Evolutionary conservation across 768 basidiomycete species (phyloP), one percentile per base, ranked within the genome.

Genomic region (Lentinula detonsa): DNA sequence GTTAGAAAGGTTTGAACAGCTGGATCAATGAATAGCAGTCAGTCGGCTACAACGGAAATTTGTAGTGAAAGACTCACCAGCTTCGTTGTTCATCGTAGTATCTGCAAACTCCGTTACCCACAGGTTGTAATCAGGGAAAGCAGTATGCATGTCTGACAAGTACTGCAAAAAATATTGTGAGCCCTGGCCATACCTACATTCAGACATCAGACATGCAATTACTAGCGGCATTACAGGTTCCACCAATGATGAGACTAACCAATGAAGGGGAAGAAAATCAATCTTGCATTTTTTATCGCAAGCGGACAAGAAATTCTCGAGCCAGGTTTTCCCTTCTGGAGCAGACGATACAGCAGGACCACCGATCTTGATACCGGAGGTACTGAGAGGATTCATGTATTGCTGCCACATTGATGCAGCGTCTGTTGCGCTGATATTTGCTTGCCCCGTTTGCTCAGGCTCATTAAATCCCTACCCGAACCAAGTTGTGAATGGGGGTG

Each of bases 81-180:
- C 43, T 57, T 55, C 13, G 59, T 59, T 37, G 63, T 51, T 51
- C 48, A 51, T 39, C 7, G 46, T 59, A 33, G 68, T 67, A 35
- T 63, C 64, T 2, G 69, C 66, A 50, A 73, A 70, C 58, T 77
- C 75, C 2, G 75, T 76, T 3, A 77, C 66, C 75, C 75, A 76
- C 6, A 77, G 53, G 6, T 70, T 71, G 5, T 68, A 67, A 4
- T 67, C 61, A 49, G 73, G 71, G 58, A 76, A 76, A 48, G 69
- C 62, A 2, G 66, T 23, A 57, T 76, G 70, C 65, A 77, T 72
- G 9, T 66, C 63, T 63, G 64, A 67, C 43, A 77, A 63, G 59
- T 77, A 76, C 23, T 69, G 60, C 59, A 70, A 69, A 59, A 78
- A 77, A 57, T 68, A 70, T 18, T 68, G 69, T 2, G 72, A 62